Evolutionary conservation across 306 rosid species (phyloP), one percentile per base, ranked within the genome.

Genomic region (Sophora flavescens): DNA sequence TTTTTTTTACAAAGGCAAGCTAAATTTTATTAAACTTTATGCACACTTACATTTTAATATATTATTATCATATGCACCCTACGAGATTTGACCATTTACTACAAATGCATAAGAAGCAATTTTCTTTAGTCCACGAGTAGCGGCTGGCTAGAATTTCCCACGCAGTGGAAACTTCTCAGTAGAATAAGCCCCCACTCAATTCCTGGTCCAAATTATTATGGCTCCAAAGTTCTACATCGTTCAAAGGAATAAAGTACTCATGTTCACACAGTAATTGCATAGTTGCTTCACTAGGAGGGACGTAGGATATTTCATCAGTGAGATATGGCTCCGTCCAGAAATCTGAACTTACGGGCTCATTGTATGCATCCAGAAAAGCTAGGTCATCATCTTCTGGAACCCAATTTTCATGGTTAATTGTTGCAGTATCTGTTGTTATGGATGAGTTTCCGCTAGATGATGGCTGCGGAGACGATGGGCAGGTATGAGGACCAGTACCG

Each of bases 291-390:
- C 4, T 35, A 10, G 63, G 74, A 26, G 66, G 66, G 10, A 65
- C 74, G 16, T 76, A 76, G 9, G 65, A 52, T 15, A 5, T 53
- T 6, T 80, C 83, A 16, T 80, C 83, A 16, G 15, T 38, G 48
- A 80, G 14, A 16, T 41, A 64, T 17, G 83, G 74, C 4, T 80
- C 63, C 18, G 79, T 54, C 83, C 83, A 80, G 35, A 80, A 63
- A 72, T 54, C 13, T 3, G 12, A 22, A 72, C 17, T 22, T 51
- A 30, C 3, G 14, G 28, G 52, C 7, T 70, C 82, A 8, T 41
- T 6, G 5, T 50, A 70, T n/a, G 32, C 58, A 54, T 70, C 53
- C 65, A 62, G n/a, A 4, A 42, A 30, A 18, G 16, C 28, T 8
- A 70, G 5, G 4, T 4, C 48, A 51, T 39, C 13, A 30, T 72